phyloP scores from a whole-genome alignment of 768 basidiomycete species.

The Amanita phalloides region DNA sequence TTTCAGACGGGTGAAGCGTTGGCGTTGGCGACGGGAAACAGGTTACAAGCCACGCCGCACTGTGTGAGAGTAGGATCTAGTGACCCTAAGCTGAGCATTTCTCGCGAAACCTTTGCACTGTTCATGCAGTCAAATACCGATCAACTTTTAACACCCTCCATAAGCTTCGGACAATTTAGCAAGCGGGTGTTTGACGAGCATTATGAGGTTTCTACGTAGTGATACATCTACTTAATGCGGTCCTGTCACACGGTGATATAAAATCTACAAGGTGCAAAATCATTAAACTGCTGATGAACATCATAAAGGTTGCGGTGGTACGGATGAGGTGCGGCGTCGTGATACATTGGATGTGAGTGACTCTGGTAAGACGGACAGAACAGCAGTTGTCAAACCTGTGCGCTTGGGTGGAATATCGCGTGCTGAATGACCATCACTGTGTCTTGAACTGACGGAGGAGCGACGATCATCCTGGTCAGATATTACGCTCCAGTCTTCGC shows the following conservation, averaged over 20 bases:
- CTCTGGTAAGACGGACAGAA: conserved; percentile 53
- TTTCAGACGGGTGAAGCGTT: conserved; percentile 98
- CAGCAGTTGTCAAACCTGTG: conserved; percentile 50
- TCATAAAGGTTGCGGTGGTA: conserved; percentile 12
- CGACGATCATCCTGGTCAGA: conserved; percentile 61
- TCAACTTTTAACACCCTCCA: conserved; percentile 52
- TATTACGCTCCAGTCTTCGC: conserved; percentile 85
- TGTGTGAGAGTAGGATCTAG: conserved; percentile 71
- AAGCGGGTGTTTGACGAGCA: conserved; percentile 64
- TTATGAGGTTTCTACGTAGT: conserved; percentile 23
- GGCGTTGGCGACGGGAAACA: conserved; percentile 74
- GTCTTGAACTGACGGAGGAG: conserved; percentile 43
- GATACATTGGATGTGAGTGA: conserved; percentile 31
- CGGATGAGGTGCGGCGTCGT: conserved; percentile 28
- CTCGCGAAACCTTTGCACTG: conserved; percentile 81
- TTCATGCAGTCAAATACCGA: conserved; percentile 87
- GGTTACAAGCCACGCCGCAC: conserved; percentile 86
- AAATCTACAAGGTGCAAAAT: neutral
- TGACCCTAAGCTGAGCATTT: conserved; percentile 35
- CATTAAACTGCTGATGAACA: neutral
- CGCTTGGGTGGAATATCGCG: conserved; percentile 37
- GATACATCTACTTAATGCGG: conserved; percentile 2
- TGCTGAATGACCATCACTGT: conserved; percentile 25
- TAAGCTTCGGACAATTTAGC: conserved; percentile 88
- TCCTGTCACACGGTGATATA: neutral